Percentiles rank a stretch among this genome's conserved stretches.
Conservation (phyloP, 768 basidiomycete species). For the Pisolithus orientalis region DNA sequence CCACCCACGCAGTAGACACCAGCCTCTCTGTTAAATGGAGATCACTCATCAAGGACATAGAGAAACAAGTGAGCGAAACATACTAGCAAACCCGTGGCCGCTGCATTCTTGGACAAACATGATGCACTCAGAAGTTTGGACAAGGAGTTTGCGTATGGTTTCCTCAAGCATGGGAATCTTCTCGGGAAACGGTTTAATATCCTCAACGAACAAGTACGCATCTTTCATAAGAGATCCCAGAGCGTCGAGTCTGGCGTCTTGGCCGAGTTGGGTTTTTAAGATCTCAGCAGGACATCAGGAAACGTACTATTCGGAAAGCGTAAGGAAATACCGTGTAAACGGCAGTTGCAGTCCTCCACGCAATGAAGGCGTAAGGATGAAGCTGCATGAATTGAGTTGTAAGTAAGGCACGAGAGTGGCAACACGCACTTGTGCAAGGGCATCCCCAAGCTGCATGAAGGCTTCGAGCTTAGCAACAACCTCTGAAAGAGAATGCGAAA, state of each 20-base stretch:
- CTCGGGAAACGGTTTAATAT: conserved; percentile 20
- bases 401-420: background rate
- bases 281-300: conserved; percentile 16
- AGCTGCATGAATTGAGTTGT: conserved; percentile 8
- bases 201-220: conserved; percentile 27
- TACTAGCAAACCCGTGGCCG: conserved; percentile 30
- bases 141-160: conserved; percentile 19
- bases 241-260: conserved; percentile 18
- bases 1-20: conserved; percentile 12
- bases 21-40: conserved; percentile 11
- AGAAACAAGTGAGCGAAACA: background rate
- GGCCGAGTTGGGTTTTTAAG: conserved; percentile 22
- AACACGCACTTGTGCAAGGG: conserved; percentile 13
- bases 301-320: background rate
- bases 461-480: conserved; percentile 19
- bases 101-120: conserved; percentile 32
- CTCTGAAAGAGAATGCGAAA: conserved; percentile 14
- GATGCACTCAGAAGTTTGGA: conserved; percentile 31
- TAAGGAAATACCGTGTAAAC: conserved; percentile 19
- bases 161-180: conserved; percentile 23
- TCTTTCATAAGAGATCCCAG: conserved; percentile 27
- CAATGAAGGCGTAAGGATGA: conserved; percentile 19
- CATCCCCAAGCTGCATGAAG: conserved; percentile 20
- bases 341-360: conserved; percentile 23
- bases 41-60: conserved; percentile 1